Base-by-base conservation (phyloP, 768 basidiomycete genomes). In the Boletales sp. region DNA sequence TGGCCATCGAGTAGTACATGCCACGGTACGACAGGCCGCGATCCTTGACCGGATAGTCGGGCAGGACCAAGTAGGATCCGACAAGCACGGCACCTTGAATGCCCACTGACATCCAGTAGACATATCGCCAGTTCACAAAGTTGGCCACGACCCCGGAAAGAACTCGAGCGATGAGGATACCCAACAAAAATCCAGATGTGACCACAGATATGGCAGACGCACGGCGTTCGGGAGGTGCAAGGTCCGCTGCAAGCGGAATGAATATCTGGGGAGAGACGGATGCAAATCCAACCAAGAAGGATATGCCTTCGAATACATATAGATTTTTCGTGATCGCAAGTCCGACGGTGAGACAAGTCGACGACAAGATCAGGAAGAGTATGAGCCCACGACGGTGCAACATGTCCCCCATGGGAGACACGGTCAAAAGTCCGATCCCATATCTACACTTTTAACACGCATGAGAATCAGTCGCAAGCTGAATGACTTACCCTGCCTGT, bases 401-500 rank as follows among this genome's bases (percentile, higher is more conserved):
- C 33, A 93, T 78, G 62, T 94, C 91, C 4, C 91, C 91, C 2
- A 90, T 71, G 1, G 92, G 90, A 2, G 86, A 79, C 46, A 93
- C 78, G 31, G 90, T 67, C 3, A 93, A 63, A 6, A 91, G 74
- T 4, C 87, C 87, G 3, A 72, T 71, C 2, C 83, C 85, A 61
- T 87, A 90, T 32, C 86, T 83, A 28, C 25, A 28, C 25, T 28
- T 12, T 19, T 34, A 37, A 50, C 34, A 45, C 48, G 36, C 50
- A 34, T 32, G 19, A 28, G 25, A 10, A 35, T 9, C 21, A 2
- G 25, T 21, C 28, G 18, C 12, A 32, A 28, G 8, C n/a, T n/a
- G 18, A 38, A 39, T 12, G 5, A 49, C 69, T 38, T 64, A 83
- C 82, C 84, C 84, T 21, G 80, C 83, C 60, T 86, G 84, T 6